phyloP scores from a whole-genome alignment of 192 early-diverging fungal genomes.

The Paraglomus occultum region DNA sequence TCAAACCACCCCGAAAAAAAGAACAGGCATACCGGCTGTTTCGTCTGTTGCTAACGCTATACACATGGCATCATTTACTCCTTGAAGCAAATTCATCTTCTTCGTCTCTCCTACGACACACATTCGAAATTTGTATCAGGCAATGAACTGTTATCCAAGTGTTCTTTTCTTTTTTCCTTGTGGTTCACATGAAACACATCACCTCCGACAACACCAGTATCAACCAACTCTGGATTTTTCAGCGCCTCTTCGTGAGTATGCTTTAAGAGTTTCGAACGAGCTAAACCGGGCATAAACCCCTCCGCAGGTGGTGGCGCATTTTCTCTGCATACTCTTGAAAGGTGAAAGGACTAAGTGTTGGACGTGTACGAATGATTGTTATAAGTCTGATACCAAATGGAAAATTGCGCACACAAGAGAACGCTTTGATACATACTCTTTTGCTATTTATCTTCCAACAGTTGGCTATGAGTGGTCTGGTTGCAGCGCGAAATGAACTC shows the following conservation, averaged over 20 bases:
- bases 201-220: conserved; percentile 57
- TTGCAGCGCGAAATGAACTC: too few species aligned
- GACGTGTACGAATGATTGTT: too few species aligned
- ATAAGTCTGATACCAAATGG: too few species aligned
- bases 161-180: neutral
- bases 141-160: neutral
- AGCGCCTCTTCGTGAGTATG: conserved; percentile 69
- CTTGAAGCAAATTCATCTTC: conserved; percentile 93
- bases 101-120: conserved; percentile 59
- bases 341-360: too few species aligned
- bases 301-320: conserved; percentile 65
- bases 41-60: conserved; percentile 85
- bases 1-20: neutral
- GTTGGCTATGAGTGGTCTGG: too few species aligned
- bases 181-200: conserved; percentile 14
- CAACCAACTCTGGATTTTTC: conserved; percentile 64
- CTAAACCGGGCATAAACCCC: conserved; percentile 80
- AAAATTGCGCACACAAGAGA: too few species aligned
- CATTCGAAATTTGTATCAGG: too few species aligned
- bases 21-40: conserved; percentile 56
- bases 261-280: conserved; percentile 75
- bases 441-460: too few species aligned
- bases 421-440: too few species aligned
- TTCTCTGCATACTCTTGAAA: too few species aligned
- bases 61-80: conserved; percentile 93